Evolutionary conservation across 1,284 basidiomycete genomes (phyloP).

Genomic region (Marasmius sp.): DNA sequence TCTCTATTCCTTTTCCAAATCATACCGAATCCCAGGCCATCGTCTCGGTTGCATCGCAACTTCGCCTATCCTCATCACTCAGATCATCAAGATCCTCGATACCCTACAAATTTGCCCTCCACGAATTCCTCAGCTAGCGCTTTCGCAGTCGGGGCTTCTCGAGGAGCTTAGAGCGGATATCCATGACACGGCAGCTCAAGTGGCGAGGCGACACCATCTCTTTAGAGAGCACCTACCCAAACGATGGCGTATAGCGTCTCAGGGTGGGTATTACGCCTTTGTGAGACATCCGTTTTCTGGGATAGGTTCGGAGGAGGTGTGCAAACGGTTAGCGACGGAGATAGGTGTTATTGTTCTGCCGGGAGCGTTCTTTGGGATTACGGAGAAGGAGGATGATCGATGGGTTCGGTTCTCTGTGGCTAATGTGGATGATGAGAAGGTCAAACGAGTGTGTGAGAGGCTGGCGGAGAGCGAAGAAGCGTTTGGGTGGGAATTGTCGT

Average conservation of each 20-base stretch:
- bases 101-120: slow-evolving; percentile 82
- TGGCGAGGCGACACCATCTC: slow-evolving; percentile 57
- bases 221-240: slow-evolving; percentile 52
- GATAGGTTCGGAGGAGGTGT: slow-evolving; percentile 53
- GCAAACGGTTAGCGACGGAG: slow-evolving; percentile 57
- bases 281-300: slow-evolving; percentile 69
- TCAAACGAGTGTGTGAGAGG: slow-evolving; percentile 59
- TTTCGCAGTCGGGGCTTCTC: slow-evolving; percentile 50
- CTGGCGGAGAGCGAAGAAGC: slow-evolving; percentile 43
- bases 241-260: slow-evolving; percentile 62
- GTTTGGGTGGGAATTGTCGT: slow-evolving; percentile 27
- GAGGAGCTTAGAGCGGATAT: slow-evolving; percentile 57
- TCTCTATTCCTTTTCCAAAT: slow-evolving; percentile 82
- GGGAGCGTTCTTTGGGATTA: slow-evolving; percentile 61
- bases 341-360: slow-evolving; percentile 72
- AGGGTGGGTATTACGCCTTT: slow-evolving; percentile 78
- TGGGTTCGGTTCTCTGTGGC: slow-evolving; percentile 83
- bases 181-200: slow-evolving; percentile 43
- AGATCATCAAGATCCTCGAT: slow-evolving; percentile 70
- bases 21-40: slow-evolving; percentile 85
- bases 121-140: slow-evolving; percentile 67
- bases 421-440: slow-evolving; percentile 70
- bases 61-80: slow-evolving; percentile 52
- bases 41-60: slow-evolving; percentile 80
- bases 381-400: slow-evolving; percentile 40